Percentiles rank a stretch among this genome's conserved stretches.
phyloP scores from a whole-genome alignment of 768 basidiomycete genomes.

The Arthromyces matolae region DNA sequence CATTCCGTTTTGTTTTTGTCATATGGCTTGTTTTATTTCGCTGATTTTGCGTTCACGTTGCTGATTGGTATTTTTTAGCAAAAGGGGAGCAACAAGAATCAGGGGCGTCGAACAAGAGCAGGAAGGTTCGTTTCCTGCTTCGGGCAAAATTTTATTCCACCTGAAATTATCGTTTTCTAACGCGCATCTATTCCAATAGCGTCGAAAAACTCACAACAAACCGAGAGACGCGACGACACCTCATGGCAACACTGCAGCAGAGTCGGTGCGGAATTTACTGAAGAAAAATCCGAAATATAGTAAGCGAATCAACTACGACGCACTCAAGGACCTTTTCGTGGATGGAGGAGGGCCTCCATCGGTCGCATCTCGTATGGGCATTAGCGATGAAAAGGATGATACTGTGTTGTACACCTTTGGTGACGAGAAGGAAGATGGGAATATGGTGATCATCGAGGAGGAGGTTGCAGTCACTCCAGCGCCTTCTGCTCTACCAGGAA shows the following conservation, averaged over 20 bases:
- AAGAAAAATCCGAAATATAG: slow-evolving; percentile 87
- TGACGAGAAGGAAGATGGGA: slow-evolving; percentile 37
- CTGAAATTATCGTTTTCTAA: slow-evolving; percentile 14
- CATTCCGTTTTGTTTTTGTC: neutral
- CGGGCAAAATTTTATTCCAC: slow-evolving; percentile 29
- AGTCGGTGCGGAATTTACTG: slow-evolving; percentile 72
- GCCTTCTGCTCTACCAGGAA: slow-evolving; percentile 16
- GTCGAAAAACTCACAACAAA: slow-evolving; percentile 58
- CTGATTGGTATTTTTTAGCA: slow-evolving; percentile 50
- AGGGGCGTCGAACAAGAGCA: slow-evolving; percentile 47
- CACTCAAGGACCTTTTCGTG: slow-evolving; percentile 74
- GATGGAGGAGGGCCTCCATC: slow-evolving; percentile 36
- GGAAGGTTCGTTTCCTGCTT: slow-evolving; percentile 69
- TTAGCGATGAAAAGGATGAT: slow-evolving; percentile 43
- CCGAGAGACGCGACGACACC: slow-evolving; percentile 75
- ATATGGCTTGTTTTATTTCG: slow-evolving; percentile 1
- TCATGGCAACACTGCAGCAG: slow-evolving; percentile 67
- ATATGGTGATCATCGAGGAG: slow-evolving; percentile 42
- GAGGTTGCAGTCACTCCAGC: slow-evolving; percentile 27
- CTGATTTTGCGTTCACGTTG: slow-evolving; percentile 27
- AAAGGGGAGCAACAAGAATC: slow-evolving; percentile 58
- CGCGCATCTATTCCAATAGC: slow-evolving; percentile 35
- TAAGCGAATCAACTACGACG: slow-evolving; percentile 92
- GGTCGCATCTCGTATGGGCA: slow-evolving; percentile 25
- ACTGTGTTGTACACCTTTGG: slow-evolving; percentile 39